Evolutionary conservation across 495 filamentous ascomycete genomes (phyloP).

Genomic region (Aspergillus heteromorphus): DNA sequence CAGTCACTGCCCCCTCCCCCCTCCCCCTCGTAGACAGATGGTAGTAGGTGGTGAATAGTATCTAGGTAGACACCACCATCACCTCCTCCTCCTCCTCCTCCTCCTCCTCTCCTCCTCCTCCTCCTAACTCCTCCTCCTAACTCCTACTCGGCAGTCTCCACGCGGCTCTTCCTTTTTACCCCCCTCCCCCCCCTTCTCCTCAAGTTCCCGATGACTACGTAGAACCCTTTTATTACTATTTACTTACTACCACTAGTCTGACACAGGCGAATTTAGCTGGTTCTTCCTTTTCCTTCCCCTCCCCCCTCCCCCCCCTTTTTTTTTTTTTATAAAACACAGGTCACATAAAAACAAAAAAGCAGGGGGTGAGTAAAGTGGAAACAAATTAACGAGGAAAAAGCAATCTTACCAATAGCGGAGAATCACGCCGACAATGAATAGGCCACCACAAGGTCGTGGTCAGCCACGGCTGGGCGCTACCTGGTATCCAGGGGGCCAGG

Average conservation of each 20-base stretch:
- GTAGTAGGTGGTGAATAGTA: too few species aligned
- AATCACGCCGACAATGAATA: constrained; percentile 27
- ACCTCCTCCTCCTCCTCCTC: neutral
- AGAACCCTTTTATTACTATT: neutral
- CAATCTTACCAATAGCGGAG: constrained; percentile 6
- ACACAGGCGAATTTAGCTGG: neutral
- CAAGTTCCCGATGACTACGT: too few species aligned
- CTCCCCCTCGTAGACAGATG: neutral
- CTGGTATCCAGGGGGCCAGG: constrained; percentile 81
- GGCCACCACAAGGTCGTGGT: constrained; percentile 39
- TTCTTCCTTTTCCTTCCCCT: too few species aligned
- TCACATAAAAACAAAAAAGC: constrained; percentile 5
- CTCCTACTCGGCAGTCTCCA: constrained; percentile 3
- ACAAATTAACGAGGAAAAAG: constrained; percentile 10
- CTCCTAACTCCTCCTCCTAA: neutral
- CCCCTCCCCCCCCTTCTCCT: too few species aligned
- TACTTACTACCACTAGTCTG: constrained; percentile 7
- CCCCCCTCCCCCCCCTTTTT: too few species aligned
- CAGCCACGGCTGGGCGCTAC: constrained; percentile 66
- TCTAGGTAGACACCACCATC: too few species aligned
- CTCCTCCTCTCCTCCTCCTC: neutral
- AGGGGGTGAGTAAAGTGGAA: constrained; percentile 6
- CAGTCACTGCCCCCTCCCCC: neutral
- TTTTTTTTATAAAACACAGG: neutral
- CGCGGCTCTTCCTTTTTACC: neutral